Evolutionary conservation across 2,329 filamentous ascomycete genomes (phyloP), one percentile per base, ranked within the genome.

Genomic region (Colletotrichum destructivum): DNA sequence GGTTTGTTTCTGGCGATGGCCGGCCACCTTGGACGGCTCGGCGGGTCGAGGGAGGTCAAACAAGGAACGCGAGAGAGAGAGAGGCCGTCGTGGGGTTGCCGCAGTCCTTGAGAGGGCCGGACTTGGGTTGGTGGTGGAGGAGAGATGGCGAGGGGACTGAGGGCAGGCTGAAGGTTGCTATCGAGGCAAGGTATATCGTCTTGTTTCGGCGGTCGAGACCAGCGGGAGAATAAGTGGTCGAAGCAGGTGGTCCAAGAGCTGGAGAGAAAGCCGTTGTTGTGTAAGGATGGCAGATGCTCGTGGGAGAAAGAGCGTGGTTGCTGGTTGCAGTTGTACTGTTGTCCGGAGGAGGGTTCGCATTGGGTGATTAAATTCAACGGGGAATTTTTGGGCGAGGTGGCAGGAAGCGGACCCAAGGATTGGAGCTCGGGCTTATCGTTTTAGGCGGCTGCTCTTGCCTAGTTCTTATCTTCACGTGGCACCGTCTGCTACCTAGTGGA

Each of bases 311-410:
- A 69, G 65, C 26, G 54, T 47, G 42, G 49, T 35, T 52, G 59
- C 38, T 46, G 46, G 46, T 44, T 23, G 18, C 18, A 51, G 26
- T 8, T 62, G n/a, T 35, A 26, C 9, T 44, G 18, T 38, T 64
- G 31, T 31, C 59, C 65, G 63, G 64, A 21, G 56, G 16, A 31
- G n/a, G 35, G 57, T 51, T 38, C 35, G 35, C 35, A 38, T 56
- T 62, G 26, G 65, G 23, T 63, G 65, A 59, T 60, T 42, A 68
- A 71, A 69, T 54, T 62, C 65, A 59, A 68, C 69, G 44, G 38
- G 69, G 54, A 60, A 49, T 69, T 72, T 72, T 69, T 69, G 69
- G 69, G 65, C 60, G 59, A 72, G 69, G 69, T 72, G 69, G 69
- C 69, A 72, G 69, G 69, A 72, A 69, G 66, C 65, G 65, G 69